These are phyloP conservation scores for Cryptosporidium felis DNA, from an alignment of 169 alveolate species.

Conservation along the genomic window DNA sequence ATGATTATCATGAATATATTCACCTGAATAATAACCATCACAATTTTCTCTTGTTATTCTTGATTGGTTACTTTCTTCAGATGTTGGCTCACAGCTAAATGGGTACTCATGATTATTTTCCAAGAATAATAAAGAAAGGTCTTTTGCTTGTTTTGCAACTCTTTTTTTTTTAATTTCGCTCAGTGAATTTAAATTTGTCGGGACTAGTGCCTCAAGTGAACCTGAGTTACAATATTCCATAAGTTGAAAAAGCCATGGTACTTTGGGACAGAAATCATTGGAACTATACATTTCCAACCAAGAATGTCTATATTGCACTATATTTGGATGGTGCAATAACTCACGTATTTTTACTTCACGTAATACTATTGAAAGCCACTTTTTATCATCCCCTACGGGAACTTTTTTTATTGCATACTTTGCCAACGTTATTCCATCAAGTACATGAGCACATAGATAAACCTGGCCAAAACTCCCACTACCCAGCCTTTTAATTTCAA, in stretches of 20 bases:
- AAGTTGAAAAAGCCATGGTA: conserved; percentile 85
- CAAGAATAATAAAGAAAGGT: not conserved
- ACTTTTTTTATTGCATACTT: conserved; percentile 84
- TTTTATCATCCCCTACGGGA: conserved; percentile 83
- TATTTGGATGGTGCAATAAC: conserved; percentile 79
- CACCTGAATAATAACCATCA: not conserved
- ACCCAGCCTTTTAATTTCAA: conserved; percentile 80
- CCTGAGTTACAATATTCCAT: conserved; percentile 88
- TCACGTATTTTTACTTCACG: conserved; percentile 85
- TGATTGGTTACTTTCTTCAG: not conserved
- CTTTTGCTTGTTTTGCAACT: not conserved
- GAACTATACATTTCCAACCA: conserved; percentile 84
- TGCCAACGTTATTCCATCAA: conserved; percentile 81
- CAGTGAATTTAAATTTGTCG: too few species aligned
- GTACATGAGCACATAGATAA: conserved; percentile 79
- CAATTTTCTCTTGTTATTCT: not conserved
- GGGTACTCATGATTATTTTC: not conserved
- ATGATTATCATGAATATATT: conserved; percentile 27
- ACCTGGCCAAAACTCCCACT: conserved; percentile 84
- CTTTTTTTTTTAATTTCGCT: not conserved
- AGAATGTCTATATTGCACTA: conserved; percentile 82
- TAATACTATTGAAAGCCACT: conserved; percentile 78
- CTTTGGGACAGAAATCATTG: conserved; percentile 80
- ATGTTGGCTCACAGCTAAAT: not conserved
- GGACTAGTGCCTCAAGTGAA: conserved; percentile 21